These are phyloP conservation scores for Penicillium angulare DNA, from an alignment of 495 filamentous ascomycete species.

Conservation along the genomic window DNA sequence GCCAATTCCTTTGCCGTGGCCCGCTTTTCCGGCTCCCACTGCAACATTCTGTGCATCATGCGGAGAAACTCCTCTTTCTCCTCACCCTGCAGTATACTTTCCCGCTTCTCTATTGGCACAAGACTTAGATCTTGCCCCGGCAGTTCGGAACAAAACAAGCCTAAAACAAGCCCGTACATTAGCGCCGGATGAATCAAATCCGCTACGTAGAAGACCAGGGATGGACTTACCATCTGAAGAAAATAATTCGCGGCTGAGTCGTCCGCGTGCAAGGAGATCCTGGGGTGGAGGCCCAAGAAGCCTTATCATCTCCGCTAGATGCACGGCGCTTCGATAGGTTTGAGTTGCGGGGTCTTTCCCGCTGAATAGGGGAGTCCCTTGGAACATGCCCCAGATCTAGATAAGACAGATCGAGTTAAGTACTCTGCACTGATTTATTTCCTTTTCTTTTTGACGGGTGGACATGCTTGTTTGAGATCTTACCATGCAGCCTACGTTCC, in stretches of 20 bases:
- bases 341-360: constrained; percentile 22
- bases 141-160: constrained; percentile 11
- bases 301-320: constrained; percentile 40
- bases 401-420: neutral
- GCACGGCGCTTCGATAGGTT: constrained; percentile 37
- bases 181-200: neutral
- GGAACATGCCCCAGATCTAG: constrained; percentile 35
- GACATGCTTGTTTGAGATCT: constrained; percentile 8
- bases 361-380: constrained; percentile 26
- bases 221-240: constrained; percentile 15
- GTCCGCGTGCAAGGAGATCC: constrained; percentile 29
- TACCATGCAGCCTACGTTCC: constrained; percentile 46
- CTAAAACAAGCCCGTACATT: constrained; percentile 15
- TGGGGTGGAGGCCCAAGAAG: constrained; percentile 42
- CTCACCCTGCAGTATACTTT: constrained; percentile 14
- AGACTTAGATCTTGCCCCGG: constrained; percentile 14
- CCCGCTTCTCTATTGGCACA: constrained; percentile 30
- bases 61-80: constrained; percentile 7
- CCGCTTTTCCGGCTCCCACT: constrained; percentile 15
- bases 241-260: constrained; percentile 16
- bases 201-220: neutral
- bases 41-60: constrained; percentile 14
- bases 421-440: neutral
- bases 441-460: too few species aligned
- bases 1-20: constrained; percentile 11